Percentiles rank a stretch among this genome's conserved stretches.
Evolutionary conservation across 1,139 yeast species (phyloP).

Genomic region (Sugiyamaella neomexicana): DNA sequence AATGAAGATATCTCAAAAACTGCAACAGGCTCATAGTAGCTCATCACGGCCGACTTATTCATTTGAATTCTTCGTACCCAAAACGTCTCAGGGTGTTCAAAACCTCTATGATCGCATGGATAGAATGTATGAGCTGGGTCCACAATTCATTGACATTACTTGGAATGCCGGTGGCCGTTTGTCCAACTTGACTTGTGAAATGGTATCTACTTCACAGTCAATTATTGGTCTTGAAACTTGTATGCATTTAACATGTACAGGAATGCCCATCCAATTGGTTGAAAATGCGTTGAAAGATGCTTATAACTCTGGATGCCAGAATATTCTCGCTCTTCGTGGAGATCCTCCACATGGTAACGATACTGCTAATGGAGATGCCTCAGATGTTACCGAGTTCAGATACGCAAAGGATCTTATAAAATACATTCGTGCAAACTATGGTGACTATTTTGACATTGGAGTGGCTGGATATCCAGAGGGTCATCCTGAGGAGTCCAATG

Average conservation of each 20-base stretch:
- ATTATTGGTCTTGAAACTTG: constrained; percentile 95
- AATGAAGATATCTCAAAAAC: constrained; percentile 46
- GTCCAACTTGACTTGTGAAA: constrained; percentile 78
- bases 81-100: constrained; percentile 95
- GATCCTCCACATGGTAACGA: constrained; percentile 72
- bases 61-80: constrained; percentile 97
- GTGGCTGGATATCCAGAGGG: constrained; percentile 98
- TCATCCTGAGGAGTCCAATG: constrained; percentile 82
- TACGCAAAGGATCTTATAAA: constrained; percentile 79
- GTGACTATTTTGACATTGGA: constrained; percentile 79
- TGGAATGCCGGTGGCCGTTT: constrained; percentile 98
- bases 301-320: constrained; percentile 88
- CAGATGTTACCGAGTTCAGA: constrained; percentile 48
- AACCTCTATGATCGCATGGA: constrained; percentile 96
- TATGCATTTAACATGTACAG: constrained; percentile 97
- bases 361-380: constrained; percentile 47
- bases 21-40: constrained; percentile 39
- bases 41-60: constrained; percentile 66
- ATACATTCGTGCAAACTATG: constrained; percentile 68
- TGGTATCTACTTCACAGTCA: constrained; percentile 88
- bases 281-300: constrained; percentile 87
- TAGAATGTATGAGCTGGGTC: constrained; percentile 90
- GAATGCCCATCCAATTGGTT: constrained; percentile 79
- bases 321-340: constrained; percentile 90
- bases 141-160: constrained; percentile 90